Evolutionary conservation across 2,329 filamentous ascomycete genomes (phyloP), one percentile per base, ranked within the genome.

Genomic region (Colletotrichum godetiae): DNA sequence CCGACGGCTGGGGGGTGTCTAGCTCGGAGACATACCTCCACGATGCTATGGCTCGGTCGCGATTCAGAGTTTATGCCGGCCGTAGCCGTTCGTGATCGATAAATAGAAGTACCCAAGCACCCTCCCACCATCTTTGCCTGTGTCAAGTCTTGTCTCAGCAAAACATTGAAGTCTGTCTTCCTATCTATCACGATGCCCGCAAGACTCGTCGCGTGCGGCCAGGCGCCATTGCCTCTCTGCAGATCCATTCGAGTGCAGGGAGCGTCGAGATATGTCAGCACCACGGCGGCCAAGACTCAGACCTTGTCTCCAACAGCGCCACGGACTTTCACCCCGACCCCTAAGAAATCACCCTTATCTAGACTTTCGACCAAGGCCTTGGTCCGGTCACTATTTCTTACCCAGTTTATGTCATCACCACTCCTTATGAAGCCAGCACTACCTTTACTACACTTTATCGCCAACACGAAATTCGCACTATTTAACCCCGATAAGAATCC

Each of bases 401-500:
- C 71, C 19, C 61, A 65, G 4, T 71, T 73, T 15, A 69, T 63
- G 42, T 73, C 71, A 19, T 70, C 60, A 2, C 59, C 59, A 1
- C 56, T 73, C 4, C 60, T 73, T 11, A 73, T 73, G 71, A 70
- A 58, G 46, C 67, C 61, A 11, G 68, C 71, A 3, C 56, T 73
- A 7, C 58, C 71, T 0, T 8, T 71, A 3, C 49, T 73, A 2
- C 53, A 68, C 56, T 73, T 73, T 8, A 70, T 73, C 67, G 42
- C 71, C 19, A 70, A 42, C n/a, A 55, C 71, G 3, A 70, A 71
- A 42, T 27, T 29, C 33, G 52, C 67, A 2, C 61, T 73, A 0
- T 70, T 97, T 72, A 92, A 92, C 81, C 92, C 95, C 4, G 94
- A 97, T 80, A 87, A 85, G 61, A 98, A 97, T 80, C 90, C 90